phyloP scores from a whole-genome alignment of 2,329 filamentous ascomycete genomes.

The Fusarium coffeatum region DNA sequence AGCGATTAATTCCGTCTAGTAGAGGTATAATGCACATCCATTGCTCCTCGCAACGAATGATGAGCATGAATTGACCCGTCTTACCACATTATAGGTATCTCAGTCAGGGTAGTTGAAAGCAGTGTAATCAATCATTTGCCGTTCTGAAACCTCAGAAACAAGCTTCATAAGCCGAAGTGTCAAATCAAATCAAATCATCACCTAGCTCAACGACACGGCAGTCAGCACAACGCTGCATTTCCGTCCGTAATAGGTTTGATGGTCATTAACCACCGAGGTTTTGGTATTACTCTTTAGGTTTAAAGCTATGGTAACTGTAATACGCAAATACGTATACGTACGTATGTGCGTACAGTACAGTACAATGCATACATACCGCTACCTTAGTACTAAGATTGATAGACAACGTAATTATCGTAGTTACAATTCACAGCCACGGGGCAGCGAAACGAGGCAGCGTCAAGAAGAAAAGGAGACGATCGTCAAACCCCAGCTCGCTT shows the following conservation, averaged over 20 bases:
- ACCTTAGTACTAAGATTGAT: background rate
- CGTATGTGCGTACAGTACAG: background rate
- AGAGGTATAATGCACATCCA: background rate
- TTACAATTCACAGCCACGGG: slow-evolving; percentile 10
- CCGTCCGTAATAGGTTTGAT: slow-evolving; percentile 3
- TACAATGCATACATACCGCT: background rate
- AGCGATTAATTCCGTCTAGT: slow-evolving; percentile 13
- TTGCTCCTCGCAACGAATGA: background rate
- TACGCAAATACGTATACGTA: slow-evolving; percentile 20
- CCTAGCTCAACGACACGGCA: slow-evolving; percentile 5
- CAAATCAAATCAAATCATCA: slow-evolving; percentile 1
- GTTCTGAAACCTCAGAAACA: slow-evolving; percentile 8
- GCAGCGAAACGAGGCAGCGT: slow-evolving; percentile 1
- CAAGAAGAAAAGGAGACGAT: background rate
- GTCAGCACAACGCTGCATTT: slow-evolving; percentile 17
- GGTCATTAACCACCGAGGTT: slow-evolving; percentile 1
- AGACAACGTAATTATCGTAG: background rate
- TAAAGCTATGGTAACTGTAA: background rate
- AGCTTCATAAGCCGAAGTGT: slow-evolving; percentile 10
- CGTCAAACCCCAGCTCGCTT: slow-evolving; percentile 13
- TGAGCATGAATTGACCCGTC: slow-evolving; percentile 25
- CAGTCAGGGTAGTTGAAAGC: background rate
- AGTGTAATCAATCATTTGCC: background rate
- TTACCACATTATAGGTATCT: slow-evolving; percentile 18
- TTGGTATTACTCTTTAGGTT: background rate